Conservation (phyloP, 768 basidiomycete species). For the Boletus huronensis region DNA sequence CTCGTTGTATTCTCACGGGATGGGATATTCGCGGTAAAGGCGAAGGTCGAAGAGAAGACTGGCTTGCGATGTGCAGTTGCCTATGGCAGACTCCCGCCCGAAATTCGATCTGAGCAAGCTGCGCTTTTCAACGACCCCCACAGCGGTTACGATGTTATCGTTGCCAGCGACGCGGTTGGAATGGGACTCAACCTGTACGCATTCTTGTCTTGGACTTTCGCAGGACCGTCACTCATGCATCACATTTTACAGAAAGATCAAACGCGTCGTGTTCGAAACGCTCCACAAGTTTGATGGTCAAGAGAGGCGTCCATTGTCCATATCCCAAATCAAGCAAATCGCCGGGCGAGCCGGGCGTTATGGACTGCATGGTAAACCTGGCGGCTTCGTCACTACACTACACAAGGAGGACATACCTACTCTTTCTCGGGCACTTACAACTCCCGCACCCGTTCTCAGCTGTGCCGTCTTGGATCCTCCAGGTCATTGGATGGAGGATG, state of each 20-base stretch:
- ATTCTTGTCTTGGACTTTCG: background rate
- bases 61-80: conserved; percentile 85
- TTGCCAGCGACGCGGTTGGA: conserved; percentile 93
- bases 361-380: conserved; percentile 55
- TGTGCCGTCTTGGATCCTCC: conserved; percentile 47
- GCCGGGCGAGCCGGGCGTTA: conserved; percentile 92
- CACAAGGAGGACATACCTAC: conserved; percentile 55
- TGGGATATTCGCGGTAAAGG: conserved; percentile 75
- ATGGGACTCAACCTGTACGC: conserved; percentile 96
- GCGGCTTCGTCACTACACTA: conserved; percentile 77
- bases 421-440: conserved; percentile 52
- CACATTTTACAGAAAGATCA: conserved; percentile 68
- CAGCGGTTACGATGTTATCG: conserved; percentile 83
- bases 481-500: conserved; percentile 19
- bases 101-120: conserved; percentile 89
- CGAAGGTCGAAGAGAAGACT: conserved; percentile 63
- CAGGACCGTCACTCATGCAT: background rate
- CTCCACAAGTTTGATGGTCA: conserved; percentile 64
- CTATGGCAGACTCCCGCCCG: conserved; percentile 90
- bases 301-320: conserved; percentile 45
- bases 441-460: conserved; percentile 47
- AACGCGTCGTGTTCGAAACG: conserved; percentile 74
- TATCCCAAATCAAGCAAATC: conserved; percentile 88
- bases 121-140: conserved; percentile 82
- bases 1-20: conserved; percentile 80